A percentile compares a stretch with the other conserved stretches of the same genome.
Evolutionary conservation across 129 eudicot species (phyloP).

Genomic region (Silybum marianum): DNA sequence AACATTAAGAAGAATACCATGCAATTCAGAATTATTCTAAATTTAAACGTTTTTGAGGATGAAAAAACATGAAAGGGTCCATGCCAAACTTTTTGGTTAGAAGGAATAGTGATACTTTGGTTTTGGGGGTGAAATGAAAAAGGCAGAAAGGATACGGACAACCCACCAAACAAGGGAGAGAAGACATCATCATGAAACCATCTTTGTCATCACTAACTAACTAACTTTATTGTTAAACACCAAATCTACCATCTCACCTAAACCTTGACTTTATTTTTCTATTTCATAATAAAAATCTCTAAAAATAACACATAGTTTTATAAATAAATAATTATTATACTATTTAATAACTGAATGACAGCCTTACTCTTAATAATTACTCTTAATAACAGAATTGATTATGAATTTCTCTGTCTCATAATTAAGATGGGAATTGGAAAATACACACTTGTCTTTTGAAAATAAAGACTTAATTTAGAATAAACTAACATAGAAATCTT

Average conservation of each 20-base stretch:
- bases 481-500: too few relatives aligned
- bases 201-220: slow-evolving; percentile 43
- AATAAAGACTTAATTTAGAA: too few relatives aligned
- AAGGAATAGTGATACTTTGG: background rate
- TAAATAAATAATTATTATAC: too few relatives aligned
- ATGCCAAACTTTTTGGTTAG: background rate
- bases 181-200: slow-evolving; percentile 33
- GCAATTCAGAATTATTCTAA: background rate
- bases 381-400: too few relatives aligned
- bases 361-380: too few relatives aligned
- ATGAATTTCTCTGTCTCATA: too few relatives aligned
- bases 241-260: slow-evolving; percentile 37
- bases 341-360: too few relatives aligned
- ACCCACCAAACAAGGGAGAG: slow-evolving; percentile 39
- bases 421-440: too few relatives aligned
- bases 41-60: too few relatives aligned
- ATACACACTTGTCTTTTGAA: too few relatives aligned
- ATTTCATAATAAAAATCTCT: background rate
- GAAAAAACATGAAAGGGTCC: background rate
- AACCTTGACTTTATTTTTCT: slow-evolving; percentile 29
- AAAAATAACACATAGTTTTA: too few relatives aligned
- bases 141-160: slow-evolving; percentile 30
- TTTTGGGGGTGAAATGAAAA: background rate
- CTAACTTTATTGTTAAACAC: slow-evolving; percentile 33
- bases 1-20: background rate